These are phyloP conservation scores for Halteria grandinella DNA, from an alignment of 73 alveolate species.

Conservation along the genomic window DNA sequence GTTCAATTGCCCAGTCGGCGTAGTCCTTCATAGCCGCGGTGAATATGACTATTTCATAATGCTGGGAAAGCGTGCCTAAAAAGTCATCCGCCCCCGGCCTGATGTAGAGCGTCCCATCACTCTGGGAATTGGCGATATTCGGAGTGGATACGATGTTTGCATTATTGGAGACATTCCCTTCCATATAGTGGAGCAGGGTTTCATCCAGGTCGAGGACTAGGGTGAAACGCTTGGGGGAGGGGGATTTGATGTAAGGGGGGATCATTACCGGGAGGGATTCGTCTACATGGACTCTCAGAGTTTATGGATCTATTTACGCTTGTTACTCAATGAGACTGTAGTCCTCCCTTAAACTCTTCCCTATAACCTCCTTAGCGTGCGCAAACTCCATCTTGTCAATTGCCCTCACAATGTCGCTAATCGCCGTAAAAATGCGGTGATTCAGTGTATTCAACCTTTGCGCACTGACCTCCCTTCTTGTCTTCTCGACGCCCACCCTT, in stretches of 20 bases:
- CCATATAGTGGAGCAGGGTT: conserved; percentile 58
- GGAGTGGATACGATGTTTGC: too few relatives aligned
- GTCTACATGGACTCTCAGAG: conserved; percentile 16
- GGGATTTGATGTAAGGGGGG: conserved; percentile 20
- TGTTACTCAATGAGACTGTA: conserved; percentile 28
- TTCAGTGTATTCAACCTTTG: too few relatives aligned
- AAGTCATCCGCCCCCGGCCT: conserved; percentile 89
- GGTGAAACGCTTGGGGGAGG: conserved; percentile 28
- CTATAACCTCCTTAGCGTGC: conserved; percentile 28
- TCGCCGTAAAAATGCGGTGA: conserved; percentile 25
- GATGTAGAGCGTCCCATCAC: conserved; percentile 73
- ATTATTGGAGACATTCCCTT: too few relatives aligned
- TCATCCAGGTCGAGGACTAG: conserved; percentile 69
- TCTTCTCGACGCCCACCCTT: too few relatives aligned
- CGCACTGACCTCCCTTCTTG: too few relatives aligned
- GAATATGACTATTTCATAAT: conserved; percentile 87
- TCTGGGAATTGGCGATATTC: neutral
- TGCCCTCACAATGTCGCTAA: neutral
- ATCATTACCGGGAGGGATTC: neutral
- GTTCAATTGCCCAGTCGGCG: conserved; percentile 90
- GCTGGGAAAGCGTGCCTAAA: conserved; percentile 72
- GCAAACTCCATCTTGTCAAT: conserved; percentile 19
- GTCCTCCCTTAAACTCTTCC: conserved; percentile 43
- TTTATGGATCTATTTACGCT: neutral
- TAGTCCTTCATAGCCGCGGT: conserved; percentile 92